Conservation (phyloP, 2,329 filamentous ascomycete genomes). For the Aspergillus versicolor region DNA sequence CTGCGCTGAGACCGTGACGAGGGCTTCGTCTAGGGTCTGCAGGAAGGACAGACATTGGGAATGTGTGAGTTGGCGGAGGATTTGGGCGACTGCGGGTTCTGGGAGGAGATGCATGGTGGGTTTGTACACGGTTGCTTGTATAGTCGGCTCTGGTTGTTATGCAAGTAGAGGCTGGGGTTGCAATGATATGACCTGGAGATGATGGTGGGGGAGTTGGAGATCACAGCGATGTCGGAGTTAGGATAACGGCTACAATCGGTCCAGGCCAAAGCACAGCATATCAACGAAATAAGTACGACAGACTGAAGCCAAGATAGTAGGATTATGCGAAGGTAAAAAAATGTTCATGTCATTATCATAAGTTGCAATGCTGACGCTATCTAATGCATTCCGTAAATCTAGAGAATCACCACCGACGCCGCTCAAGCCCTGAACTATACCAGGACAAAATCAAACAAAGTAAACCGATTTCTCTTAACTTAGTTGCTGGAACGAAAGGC, state of each 20-base stretch:
- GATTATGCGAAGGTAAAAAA: background rate
- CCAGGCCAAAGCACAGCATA: too few relatives aligned
- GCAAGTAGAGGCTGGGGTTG: background rate
- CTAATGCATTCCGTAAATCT: conserved; percentile 26
- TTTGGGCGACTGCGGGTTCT: conserved; percentile 32
- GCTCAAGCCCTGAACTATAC: background rate
- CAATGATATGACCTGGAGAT: background rate
- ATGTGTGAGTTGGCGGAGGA: conserved; percentile 33
- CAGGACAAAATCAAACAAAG: conserved; percentile 2
- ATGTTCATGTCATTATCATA: conserved; percentile 20
- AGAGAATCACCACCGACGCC: conserved; percentile 19
- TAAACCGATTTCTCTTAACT: conserved; percentile 2
- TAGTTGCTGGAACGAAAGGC: conserved; percentile 24
- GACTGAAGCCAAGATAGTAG: background rate
- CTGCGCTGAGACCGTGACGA: conserved; percentile 34
- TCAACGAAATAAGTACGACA: background rate
- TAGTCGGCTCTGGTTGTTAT: background rate
- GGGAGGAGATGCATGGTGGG: conserved; percentile 34
- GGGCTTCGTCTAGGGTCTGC: conserved; percentile 32
- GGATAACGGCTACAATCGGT: background rate
- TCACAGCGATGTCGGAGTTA: background rate
- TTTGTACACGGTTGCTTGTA: background rate
- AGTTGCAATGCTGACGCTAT: conserved; percentile 23
- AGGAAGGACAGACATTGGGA: conserved; percentile 38
- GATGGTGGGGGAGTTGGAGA: background rate